Base-by-base conservation (phyloP, 192 early-diverging fungal species). In the Podila epicladia region DNA sequence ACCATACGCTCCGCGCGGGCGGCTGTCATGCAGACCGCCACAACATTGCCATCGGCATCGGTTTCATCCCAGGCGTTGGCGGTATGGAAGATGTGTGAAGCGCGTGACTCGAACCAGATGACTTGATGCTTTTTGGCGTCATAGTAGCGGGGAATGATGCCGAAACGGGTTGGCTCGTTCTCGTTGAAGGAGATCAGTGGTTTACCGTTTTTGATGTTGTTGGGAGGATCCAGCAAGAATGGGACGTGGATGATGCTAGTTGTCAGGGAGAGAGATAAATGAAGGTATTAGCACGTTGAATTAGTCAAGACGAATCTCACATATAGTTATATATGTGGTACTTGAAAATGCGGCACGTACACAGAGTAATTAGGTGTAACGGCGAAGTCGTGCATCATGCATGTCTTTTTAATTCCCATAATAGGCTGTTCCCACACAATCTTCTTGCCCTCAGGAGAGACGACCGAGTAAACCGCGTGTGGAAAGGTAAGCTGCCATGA, bases 371-470 rank as follows among this genome's bases (percentile, higher is more conserved):
- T 66, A 7, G 63, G 49, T 9, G 75, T 72, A 38, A 57, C 66
- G 9, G 75, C 70, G 59, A 79, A 64, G 51, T 79, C 75, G 15
- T 79, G 75, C 69, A 71, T 79, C 75, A 79, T 79, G 33, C 45
- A 20, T 7, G 67, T 26, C 53, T 64, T 71, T n/a, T 38, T 45
- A 4, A 71, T 33, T 2, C 59, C 60, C 7, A 22, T 13, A 31
- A 79, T 67, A 13, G 69, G 64, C 15, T 79, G 69, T 37, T 67
- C 59, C 75, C 75, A 79, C 3, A 79, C 69, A 4, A 62, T 22
- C 5, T 59, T 32, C 63, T 70, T 71, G 1, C 69, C 69, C 0
- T 64, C 70, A n/a, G 69, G 63, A 31, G 75, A 67, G 17, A 79
- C 28, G 4, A 79, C 75, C 1, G 75, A 79, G 41, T 79, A 79